phyloP scores from a whole-genome alignment of 2,329 filamentous ascomycete species.

The Diaporthe batatas region DNA sequence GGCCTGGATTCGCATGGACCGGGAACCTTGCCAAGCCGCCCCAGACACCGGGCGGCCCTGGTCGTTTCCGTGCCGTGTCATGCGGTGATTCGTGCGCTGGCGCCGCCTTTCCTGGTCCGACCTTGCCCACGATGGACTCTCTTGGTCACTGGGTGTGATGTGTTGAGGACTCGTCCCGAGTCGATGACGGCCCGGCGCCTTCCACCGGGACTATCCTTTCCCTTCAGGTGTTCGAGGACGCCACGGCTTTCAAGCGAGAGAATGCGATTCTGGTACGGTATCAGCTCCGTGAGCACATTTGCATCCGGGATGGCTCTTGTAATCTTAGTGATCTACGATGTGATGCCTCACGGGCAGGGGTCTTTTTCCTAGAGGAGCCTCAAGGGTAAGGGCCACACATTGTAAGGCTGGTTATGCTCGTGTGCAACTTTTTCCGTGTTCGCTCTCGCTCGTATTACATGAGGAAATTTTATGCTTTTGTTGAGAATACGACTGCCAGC shows the following conservation, averaged over 20 bases:
- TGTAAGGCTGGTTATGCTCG: neutral
- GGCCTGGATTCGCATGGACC: slow-evolving; percentile 22
- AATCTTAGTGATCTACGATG: neutral
- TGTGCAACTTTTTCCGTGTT: slow-evolving; percentile 31
- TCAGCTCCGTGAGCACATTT: neutral
- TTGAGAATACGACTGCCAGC: slow-evolving; percentile 11
- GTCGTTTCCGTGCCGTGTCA: slow-evolving; percentile 35
- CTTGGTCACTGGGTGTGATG: slow-evolving; percentile 22
- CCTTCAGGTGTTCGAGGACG: slow-evolving; percentile 10
- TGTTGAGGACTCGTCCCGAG: neutral
- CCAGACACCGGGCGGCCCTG: slow-evolving; percentile 28
- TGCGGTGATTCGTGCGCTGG: slow-evolving; percentile 35
- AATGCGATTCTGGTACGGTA: neutral
- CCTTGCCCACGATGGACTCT: slow-evolving; percentile 17
- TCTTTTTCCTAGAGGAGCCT: neutral
- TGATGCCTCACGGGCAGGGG: neutral
- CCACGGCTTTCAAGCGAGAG: slow-evolving; percentile 3
- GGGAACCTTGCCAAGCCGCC: slow-evolving; percentile 29
- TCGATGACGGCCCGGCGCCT: slow-evolving; percentile 14
- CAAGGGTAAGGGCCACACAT: neutral
- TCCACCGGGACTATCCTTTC: slow-evolving; percentile 10
- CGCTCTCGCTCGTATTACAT: slow-evolving; percentile 24
- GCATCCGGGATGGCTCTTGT: neutral
- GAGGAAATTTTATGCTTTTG: neutral
- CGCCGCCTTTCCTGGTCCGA: slow-evolving; percentile 25